Base-by-base conservation (phyloP, 2,329 filamentous ascomycete genomes). In the Beauveria caledonica region DNA sequence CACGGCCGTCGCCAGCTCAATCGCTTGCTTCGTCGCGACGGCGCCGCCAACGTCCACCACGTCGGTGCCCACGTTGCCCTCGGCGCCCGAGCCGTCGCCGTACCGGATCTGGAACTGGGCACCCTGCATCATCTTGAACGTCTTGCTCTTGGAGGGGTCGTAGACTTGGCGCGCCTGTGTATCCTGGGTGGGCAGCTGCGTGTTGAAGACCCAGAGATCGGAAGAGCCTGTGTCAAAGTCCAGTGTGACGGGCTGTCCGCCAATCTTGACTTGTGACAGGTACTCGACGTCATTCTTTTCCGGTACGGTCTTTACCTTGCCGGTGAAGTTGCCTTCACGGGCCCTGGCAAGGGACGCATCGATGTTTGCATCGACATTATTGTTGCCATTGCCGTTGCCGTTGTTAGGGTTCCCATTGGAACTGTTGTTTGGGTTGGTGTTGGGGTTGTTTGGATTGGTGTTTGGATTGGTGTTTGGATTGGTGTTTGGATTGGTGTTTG, bases 181-280 rank as follows among this genome's bases (percentile, higher is more conserved):
- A 50, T 76, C 64, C 5, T 68, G 61, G 1, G 73, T 58, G 1
- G 79, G 68, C 42, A 90, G 79, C 59, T 79, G 70, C 17, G 82
- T 84, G 74, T 82, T 88, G 75, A 90, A 88, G 23, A 88, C 82
- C 87, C 87, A 91, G 76, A 89, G 78, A 71, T 90, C 88, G 13
- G 87, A 82, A 2, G 87, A 90, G 60, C 88, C 88, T n/a, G 86
- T 87, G 72, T 91, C 88, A 68, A 91, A 89, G 70, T 89, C 84
- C 69, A 91, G 74, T 68, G 85, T 83, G 61, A 91, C 67, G 5
- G 78, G 80, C 73, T 90, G 87, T 5, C 85, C 86, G 62, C 88
- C 88, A 64, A 91, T 81, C n/a, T 70, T 80, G 57, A 90, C 84
- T 0, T 86, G 86, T 0, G 85, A 82, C 6, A 90, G 76, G 68